A percentile compares a stretch with the other conserved stretches of the same genome.
Evolutionary conservation across 306 rosid genomes (phyloP).

Genomic region (Astragalus glycyphyllos): DNA sequence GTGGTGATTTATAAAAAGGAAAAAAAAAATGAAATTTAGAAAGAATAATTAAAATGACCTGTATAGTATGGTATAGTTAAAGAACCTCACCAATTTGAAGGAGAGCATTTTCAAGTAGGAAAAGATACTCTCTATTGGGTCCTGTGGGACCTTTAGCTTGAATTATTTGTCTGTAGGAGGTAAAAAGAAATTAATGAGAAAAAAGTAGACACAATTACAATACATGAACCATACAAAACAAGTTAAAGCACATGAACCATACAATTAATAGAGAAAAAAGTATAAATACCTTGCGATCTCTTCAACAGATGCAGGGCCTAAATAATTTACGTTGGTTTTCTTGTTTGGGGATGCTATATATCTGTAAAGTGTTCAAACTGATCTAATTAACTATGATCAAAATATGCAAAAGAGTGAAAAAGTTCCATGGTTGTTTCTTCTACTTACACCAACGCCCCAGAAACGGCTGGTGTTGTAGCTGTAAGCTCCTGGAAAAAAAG

Average conservation of each 20-base stretch:
- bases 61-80: not conserved
- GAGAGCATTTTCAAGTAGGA: conserved; percentile 82
- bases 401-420: conserved; percentile 34
- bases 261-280: not conserved
- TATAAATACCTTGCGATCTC: conserved; percentile 73
- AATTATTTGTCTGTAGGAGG: conserved; percentile 68
- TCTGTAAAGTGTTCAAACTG: conserved; percentile 48
- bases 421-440: conserved; percentile 31
- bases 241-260: not conserved
- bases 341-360: conserved; percentile 87
- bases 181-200: not conserved
- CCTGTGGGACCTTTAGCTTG: conserved; percentile 87
- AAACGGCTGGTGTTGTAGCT: conserved; percentile 62
- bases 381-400: conserved; percentile 29
- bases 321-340: conserved; percentile 67
- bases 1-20: conserved; percentile 1
- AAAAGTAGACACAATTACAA: conserved; percentile 1
- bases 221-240: not conserved
- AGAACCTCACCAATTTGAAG: conserved; percentile 64
- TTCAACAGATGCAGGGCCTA: conserved; percentile 84
- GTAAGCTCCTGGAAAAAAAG: conserved; percentile 58
- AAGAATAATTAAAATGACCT: conserved; percentile 24
- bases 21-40: not conserved
- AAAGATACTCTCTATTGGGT: conserved; percentile 87
- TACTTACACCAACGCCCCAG: conserved; percentile 87